Evolutionary conservation across 75 land plant species (phyloP).

Genomic region (Cunninghamia lanceolata): DNA sequence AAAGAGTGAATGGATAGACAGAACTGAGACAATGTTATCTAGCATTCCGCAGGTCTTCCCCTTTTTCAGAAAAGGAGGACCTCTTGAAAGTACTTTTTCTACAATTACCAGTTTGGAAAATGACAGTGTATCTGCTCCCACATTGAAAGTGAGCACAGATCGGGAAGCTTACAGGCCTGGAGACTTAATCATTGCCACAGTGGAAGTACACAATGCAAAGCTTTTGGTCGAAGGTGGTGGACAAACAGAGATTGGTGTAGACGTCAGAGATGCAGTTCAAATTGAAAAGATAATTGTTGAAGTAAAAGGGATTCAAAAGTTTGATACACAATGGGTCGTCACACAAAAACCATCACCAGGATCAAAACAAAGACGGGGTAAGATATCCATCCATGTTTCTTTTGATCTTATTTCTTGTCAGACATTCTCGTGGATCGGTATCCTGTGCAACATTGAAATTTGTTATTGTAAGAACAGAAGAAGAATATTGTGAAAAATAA

Average conservation of each 20-base stretch:
- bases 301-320: slow-evolving; percentile 80
- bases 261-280: slow-evolving; percentile 30
- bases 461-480: background rate
- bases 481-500: background rate
- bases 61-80: background rate
- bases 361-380: slow-evolving; percentile 76
- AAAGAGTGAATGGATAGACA: background rate
- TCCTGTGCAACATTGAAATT: background rate
- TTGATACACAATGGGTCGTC: slow-evolving; percentile 85
- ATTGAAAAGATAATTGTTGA: slow-evolving; percentile 71
- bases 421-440: background rate
- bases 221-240: background rate
- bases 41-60: slow-evolving; percentile 2
- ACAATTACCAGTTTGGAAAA: slow-evolving; percentile 1
- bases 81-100: background rate
- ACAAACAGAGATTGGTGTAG: background rate
- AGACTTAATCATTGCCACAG: slow-evolving; percentile 52
- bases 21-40: slow-evolving; percentile 2
- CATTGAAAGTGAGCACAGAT: slow-evolving; percentile 51
- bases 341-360: slow-evolving; percentile 63
- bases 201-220: slow-evolving; percentile 49
- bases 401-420: slow-evolving; percentile 6
- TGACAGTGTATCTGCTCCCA: slow-evolving; percentile 18
- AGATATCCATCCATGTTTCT: background rate
- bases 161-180: slow-evolving; percentile 77